phyloP scores from a whole-genome alignment of 1,284 basidiomycete species.

The Wallemia mellicola region DNA sequence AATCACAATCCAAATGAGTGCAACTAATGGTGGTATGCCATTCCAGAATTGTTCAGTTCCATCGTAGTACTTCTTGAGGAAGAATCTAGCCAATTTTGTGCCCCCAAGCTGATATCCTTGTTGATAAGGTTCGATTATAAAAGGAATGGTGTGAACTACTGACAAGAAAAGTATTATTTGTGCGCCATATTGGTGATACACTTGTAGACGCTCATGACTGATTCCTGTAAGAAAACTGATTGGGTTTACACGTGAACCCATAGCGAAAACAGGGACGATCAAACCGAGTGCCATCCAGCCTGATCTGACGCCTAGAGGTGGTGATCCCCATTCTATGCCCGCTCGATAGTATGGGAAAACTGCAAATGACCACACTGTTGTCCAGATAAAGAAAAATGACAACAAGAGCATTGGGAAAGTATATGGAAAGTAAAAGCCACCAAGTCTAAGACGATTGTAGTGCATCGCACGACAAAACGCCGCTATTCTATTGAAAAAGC shows the following conservation, averaged over 20 bases:
- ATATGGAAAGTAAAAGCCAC: not conserved
- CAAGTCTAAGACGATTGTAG: not conserved
- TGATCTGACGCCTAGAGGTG: not conserved
- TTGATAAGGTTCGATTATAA: conserved; percentile 9
- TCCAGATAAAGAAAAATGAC: not conserved
- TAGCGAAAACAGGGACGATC: not conserved
- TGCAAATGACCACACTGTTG: not conserved
- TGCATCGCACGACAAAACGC: not conserved
- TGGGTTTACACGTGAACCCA: conserved; percentile 6
- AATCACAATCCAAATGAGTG: not conserved
- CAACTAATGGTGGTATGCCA: not conserved
- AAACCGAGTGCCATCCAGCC: not conserved
- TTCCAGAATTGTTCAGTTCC: not conserved
- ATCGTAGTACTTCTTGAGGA: not conserved
- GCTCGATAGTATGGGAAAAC: not conserved
- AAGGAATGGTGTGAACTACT: conserved; percentile 11
- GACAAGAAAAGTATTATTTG: conserved; percentile 10
- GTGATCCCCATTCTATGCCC: not conserved
- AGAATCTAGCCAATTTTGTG: not conserved
- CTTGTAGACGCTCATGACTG: conserved; percentile 10
- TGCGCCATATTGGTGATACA: conserved; percentile 12
- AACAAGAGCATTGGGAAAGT: not conserved
- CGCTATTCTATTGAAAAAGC: not conserved
- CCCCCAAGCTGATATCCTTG: conserved; percentile 7
- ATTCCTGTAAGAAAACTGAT: conserved; percentile 10